A percentile compares a stretch with the other conserved stretches of the same genome.
Conservation (phyloP, 345 rosid species). For the Hibiscus trionum region DNA sequence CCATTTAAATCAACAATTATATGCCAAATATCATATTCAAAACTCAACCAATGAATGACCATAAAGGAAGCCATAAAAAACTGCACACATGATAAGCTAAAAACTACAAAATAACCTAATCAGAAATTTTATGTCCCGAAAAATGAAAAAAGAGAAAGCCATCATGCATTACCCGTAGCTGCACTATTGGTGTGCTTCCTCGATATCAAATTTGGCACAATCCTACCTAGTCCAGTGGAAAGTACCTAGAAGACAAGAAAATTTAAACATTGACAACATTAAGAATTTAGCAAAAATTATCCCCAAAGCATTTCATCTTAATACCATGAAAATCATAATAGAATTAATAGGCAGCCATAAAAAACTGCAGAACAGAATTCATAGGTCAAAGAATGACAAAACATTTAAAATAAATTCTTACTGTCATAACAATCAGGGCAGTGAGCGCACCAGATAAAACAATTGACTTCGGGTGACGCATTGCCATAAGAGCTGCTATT, state of each 20-base stretch:
- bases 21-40: neutral
- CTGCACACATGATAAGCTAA: neutral
- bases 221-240: constrained; percentile 98
- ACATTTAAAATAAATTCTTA: constrained; percentile 27
- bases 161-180: constrained; percentile 60
- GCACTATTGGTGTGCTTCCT: constrained; percentile 98
- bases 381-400: neutral
- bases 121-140: neutral
- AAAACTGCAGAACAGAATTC: neutral
- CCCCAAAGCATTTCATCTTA: constrained; percentile 5
- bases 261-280: constrained; percentile 11
- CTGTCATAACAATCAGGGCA: constrained; percentile 95
- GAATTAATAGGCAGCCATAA: too few species aligned
- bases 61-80: neutral
- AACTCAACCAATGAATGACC: neutral
- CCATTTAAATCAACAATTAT: neutral
- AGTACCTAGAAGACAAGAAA: constrained; percentile 54
- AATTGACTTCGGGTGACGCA: constrained; percentile 94
- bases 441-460: constrained; percentile 88
- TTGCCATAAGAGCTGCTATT: constrained; percentile 98
- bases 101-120: neutral
- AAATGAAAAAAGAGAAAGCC: neutral
- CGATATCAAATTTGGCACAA: constrained; percentile 95
- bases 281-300: constrained; percentile 12
- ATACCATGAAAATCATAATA: constrained; percentile 1